phyloP scores from a whole-genome alignment of 1,139 yeast species.

The Pichia kudriavzevii region DNA sequence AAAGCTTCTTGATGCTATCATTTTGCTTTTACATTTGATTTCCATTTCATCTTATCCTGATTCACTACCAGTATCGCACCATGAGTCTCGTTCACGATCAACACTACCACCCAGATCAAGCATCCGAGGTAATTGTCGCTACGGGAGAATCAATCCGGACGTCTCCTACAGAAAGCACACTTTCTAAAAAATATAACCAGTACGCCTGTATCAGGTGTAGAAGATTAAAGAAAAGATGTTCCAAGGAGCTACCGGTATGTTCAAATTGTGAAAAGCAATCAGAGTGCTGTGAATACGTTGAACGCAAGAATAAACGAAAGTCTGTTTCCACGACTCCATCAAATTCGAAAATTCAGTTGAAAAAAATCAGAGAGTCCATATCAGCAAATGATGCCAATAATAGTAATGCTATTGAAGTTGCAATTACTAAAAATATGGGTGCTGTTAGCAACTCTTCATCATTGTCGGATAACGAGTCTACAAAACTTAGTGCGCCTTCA shows the following conservation, averaged over 20 bases:
- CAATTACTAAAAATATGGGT: too few relatives aligned
- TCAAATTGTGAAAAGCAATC: slow-evolving; percentile 35
- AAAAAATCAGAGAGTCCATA: background rate
- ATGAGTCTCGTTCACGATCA: too few relatives aligned
- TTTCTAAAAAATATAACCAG: slow-evolving; percentile 14
- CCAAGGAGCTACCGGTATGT: slow-evolving; percentile 39
- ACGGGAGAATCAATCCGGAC: too few relatives aligned
- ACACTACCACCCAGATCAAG: background rate
- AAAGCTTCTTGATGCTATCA: too few relatives aligned
- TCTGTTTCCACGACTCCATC: slow-evolving; percentile 2
- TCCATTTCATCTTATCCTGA: too few relatives aligned
- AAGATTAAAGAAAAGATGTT: slow-evolving; percentile 42
- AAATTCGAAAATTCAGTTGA: slow-evolving; percentile 2
- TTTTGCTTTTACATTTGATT: too few relatives aligned
- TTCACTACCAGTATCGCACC: too few relatives aligned
- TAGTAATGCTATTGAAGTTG: too few relatives aligned
- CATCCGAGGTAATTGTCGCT: background rate
- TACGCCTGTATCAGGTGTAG: slow-evolving; percentile 40
- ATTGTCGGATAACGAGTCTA: too few relatives aligned
- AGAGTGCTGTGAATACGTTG: slow-evolving; percentile 38
- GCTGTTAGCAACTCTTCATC: too few relatives aligned
- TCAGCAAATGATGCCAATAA: background rate
- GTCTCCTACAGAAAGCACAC: too few relatives aligned
- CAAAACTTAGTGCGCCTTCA: too few relatives aligned
- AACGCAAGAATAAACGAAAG: slow-evolving; percentile 31